phyloP scores from a whole-genome alignment of 305 asterid genomes.

The Coffea humblotiana region DNA sequence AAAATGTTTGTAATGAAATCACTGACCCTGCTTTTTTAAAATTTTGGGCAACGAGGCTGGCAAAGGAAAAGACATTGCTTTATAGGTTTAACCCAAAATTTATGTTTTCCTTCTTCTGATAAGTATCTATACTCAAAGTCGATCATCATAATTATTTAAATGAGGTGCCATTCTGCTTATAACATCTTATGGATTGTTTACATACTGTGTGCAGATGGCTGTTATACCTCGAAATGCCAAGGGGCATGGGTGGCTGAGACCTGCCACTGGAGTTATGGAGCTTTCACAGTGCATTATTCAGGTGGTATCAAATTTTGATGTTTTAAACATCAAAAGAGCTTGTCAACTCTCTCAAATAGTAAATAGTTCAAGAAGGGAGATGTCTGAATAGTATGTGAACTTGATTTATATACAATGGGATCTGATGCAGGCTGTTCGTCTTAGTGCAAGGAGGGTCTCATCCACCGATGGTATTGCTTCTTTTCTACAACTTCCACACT shows the following conservation, averaged over 20 bases:
- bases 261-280: conserved; percentile 96
- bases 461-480: conserved; percentile 70
- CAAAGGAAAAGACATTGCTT: neutral
- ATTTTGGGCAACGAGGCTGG: neutral
- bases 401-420: neutral
- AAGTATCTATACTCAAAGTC: neutral
- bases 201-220: conserved; percentile 65
- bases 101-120: neutral
- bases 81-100: neutral
- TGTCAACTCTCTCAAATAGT: conserved; percentile 1
- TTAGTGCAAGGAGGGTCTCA: conserved; percentile 77
- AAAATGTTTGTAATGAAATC: neutral
- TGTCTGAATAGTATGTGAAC: neutral
- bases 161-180: conserved; percentile 11
- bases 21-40: neutral
- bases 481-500: conserved; percentile 92
- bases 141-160: neutral
- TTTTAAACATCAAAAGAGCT: neutral
- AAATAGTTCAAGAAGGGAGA: neutral
- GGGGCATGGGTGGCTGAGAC: conserved; percentile 97
- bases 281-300: conserved; percentile 89
- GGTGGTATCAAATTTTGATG: conserved; percentile 17
- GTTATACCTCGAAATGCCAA: conserved; percentile 81
- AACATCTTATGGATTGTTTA: conserved; percentile 13
- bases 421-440: conserved; percentile 80